These are phyloP conservation scores for Geranomyces variabilis DNA, from an alignment of 192 early-diverging fungal genomes.

Conservation along the genomic window DNA sequence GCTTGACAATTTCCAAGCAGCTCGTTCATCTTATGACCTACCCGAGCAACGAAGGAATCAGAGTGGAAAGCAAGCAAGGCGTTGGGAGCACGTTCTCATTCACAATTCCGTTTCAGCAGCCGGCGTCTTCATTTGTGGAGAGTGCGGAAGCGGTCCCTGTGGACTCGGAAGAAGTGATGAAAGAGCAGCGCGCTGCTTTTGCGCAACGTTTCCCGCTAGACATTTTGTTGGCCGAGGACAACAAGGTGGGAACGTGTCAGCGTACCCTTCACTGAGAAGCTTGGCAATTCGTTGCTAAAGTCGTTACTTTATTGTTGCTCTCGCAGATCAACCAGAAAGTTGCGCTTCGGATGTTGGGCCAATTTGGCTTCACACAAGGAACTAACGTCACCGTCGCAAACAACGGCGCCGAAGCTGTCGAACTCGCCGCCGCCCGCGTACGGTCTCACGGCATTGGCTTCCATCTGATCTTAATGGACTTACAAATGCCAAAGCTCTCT, in stretches of 20 bases:
- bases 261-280: no score
- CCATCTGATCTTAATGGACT: slow-evolving; percentile 26
- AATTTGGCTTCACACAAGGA: not conserved
- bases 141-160: not conserved
- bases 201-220: slow-evolving; percentile 22
- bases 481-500: slow-evolving; percentile 31
- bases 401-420: slow-evolving; percentile 29
- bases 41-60: slow-evolving; percentile 62
- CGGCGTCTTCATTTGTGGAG: not conserved
- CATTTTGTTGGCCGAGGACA: slow-evolving; percentile 34
- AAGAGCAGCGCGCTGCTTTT: not conserved
- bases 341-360: slow-evolving; percentile 14
- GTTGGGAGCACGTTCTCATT: slow-evolving; percentile 80
- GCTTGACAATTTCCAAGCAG: slow-evolving; percentile 65
- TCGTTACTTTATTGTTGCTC: not conserved
- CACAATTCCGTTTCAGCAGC: slow-evolving; percentile 37
- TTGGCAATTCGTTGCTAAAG: not conserved
- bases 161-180: not conserved
- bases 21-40: slow-evolving; percentile 63
- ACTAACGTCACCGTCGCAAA: not conserved
- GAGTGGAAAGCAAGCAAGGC: slow-evolving; percentile 69
- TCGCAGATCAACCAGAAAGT: slow-evolving; percentile 23
- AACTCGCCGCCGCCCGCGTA: not conserved
- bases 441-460: not conserved
- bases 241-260: slow-evolving; percentile 13